Conservation (phyloP, 768 basidiomycete species). For the Lactifluus echinatus region DNA sequence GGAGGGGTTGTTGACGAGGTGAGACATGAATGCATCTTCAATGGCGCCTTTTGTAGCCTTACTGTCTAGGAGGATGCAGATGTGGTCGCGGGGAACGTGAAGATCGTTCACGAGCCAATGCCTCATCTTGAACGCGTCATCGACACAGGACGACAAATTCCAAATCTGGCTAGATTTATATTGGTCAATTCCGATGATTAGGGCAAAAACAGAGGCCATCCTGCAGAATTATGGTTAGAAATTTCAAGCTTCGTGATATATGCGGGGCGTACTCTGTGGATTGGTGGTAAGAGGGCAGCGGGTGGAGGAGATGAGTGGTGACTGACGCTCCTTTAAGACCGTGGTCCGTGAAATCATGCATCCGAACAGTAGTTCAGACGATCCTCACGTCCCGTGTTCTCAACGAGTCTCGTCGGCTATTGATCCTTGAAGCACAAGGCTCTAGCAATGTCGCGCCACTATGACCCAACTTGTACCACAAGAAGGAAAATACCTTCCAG, state of each 20-base stretch:
- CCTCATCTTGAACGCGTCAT: constrained; percentile 52
- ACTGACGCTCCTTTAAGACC: constrained; percentile 8
- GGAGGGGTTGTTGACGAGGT: constrained; percentile 51
- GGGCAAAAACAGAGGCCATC: constrained; percentile 50
- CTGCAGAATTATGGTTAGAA: background rate
- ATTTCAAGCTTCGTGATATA: background rate
- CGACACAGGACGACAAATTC: constrained; percentile 57
- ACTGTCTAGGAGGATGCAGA: constrained; percentile 46
- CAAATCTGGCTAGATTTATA: constrained; percentile 54
- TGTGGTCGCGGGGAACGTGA: constrained; percentile 48
- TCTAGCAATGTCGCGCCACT: background rate
- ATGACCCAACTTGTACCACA: constrained; percentile 6
- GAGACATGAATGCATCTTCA: constrained; percentile 50
- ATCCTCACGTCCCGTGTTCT: constrained; percentile 11
- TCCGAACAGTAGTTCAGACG: background rate
- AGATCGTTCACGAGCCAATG: constrained; percentile 50
- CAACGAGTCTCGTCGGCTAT: constrained; percentile 5
- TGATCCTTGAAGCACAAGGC: background rate
- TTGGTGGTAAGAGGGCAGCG: background rate
- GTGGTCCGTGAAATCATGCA: background rate
- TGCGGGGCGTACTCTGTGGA: background rate
- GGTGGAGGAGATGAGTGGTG: background rate
- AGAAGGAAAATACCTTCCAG: constrained; percentile 1
- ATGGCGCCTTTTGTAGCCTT: constrained; percentile 55
- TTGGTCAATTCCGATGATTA: constrained; percentile 60